Evolutionary conservation across 2,329 filamentous ascomycete genomes (phyloP).

Genomic region (Triangularia setosa): DNA sequence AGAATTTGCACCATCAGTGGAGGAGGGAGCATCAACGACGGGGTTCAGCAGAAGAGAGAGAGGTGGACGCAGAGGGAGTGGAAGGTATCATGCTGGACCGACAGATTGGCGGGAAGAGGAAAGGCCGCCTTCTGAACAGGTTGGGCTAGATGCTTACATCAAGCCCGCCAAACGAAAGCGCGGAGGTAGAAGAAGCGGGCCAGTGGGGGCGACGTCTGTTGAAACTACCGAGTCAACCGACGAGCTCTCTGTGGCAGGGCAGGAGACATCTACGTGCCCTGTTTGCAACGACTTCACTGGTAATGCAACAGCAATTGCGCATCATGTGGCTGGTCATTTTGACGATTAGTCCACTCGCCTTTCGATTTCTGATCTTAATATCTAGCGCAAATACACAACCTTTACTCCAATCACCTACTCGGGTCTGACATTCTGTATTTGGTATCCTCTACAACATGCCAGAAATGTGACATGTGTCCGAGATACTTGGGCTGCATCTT

Average conservation of each 20-base stretch:
- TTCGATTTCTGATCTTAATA: neutral
- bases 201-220: neutral
- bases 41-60: neutral
- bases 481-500: neutral
- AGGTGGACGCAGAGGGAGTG: neutral
- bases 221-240: constrained; percentile 1
- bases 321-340: constrained; percentile 62
- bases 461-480: neutral
- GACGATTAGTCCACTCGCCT: constrained; percentile 26
- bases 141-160: constrained; percentile 50
- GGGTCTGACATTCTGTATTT: no score
- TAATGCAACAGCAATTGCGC: constrained; percentile 62
- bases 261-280: constrained; percentile 47
- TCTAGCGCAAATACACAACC: neutral
- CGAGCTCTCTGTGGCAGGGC: neutral
- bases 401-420: neutral
- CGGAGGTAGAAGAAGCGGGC: constrained; percentile 14
- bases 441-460: neutral
- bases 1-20: neutral
- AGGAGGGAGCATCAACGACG: neutral
- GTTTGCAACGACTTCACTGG: constrained; percentile 65
- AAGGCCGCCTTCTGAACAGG: constrained; percentile 26
- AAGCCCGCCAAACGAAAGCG: constrained; percentile 34
- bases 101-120: neutral
- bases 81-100: constrained; percentile 2